Conservation (phyloP, 495 filamentous ascomycete genomes). For the Xylona heveae region DNA sequence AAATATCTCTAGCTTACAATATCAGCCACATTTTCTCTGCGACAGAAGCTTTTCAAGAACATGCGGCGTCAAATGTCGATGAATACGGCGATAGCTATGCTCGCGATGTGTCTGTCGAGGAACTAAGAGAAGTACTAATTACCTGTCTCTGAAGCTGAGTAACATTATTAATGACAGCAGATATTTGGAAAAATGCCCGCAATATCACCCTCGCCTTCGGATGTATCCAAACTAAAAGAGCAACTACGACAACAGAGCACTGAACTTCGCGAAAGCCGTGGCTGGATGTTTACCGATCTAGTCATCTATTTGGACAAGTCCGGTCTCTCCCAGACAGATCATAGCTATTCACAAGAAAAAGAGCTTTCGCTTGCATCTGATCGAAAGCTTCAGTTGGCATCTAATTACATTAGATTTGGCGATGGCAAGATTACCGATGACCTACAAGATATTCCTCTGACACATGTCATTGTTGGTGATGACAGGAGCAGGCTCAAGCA, state of each 20-base stretch:
- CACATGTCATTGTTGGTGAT: conserved; percentile 38
- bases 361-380: conserved; percentile 9
- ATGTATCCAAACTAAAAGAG: conserved; percentile 18
- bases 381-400: conserved; percentile 10
- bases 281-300: conserved; percentile 47
- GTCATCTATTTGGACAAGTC: conserved; percentile 28
- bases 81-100: conserved; percentile 68
- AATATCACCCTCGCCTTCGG: conserved; percentile 12
- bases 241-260: conserved; percentile 36
- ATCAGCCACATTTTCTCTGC: conserved; percentile 35
- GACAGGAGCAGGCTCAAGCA: conserved; percentile 18
- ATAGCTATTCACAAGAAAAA: neutral
- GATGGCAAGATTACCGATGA: conserved; percentile 29
- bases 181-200: conserved; percentile 26
- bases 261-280: conserved; percentile 25
- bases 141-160: conserved; percentile 19
- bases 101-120: conserved; percentile 40
- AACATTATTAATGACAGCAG: conserved; percentile 8
- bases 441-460: conserved; percentile 27
- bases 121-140: conserved; percentile 35
- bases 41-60: conserved; percentile 20
- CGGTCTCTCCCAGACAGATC: conserved; percentile 1
- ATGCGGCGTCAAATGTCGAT: conserved; percentile 37
- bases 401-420: conserved; percentile 38
- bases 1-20: neutral